Base-by-base conservation (phyloP, 2,329 filamentous ascomycete species). In the Albophoma yamanashiensis region DNA sequence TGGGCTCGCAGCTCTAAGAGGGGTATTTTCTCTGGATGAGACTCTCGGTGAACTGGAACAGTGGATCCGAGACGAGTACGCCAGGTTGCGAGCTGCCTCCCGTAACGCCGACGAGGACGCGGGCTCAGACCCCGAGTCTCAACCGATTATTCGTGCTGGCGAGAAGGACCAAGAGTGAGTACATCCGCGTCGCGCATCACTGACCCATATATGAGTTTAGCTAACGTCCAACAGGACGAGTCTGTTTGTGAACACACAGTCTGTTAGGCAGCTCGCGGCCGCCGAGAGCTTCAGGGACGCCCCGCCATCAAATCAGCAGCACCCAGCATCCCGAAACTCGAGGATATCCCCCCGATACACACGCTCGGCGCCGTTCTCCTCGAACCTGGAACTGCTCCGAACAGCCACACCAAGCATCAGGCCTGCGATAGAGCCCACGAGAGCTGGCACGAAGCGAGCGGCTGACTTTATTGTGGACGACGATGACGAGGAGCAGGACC, bases 241-340 rank as follows among this genome's bases (percentile, higher is more conserved):
- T 25, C n/a, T 58, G 6, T 58, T 50, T 17, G 3, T 5, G 20
- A 31, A 45, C 17, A 34, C 15, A 14, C 34, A 55, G n/a, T 59
- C 58, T 14, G 64, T 71, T 55, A 68, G 68, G 20, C 67, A 69
- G 50, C 65, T 64, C n/a, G 70, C 69, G 55, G 60, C 60, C 27
- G 59, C 61, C 39, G 45, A 65, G n/a, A 55, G 63, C 8, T 61
- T 61, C 34, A 60, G 64, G 27, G 61, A 61, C 39, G 66, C 65
- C 60, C 62, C 50, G 71, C 73, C 55, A 14, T 57, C 55, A 15
- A 57, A 57, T 27, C 55, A 45, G 39, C 55, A 45, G 39, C 39
- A 57, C 39, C 55, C 45, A 34, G 36, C 31, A n/a, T 5, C 50
- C 2, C 50, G 20, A 38, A 7, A 12, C 20, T 4, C 4, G 20